These are phyloP conservation scores for Russula lepida DNA, from an alignment of 768 basidiomycete genomes.

Conservation along the genomic window DNA sequence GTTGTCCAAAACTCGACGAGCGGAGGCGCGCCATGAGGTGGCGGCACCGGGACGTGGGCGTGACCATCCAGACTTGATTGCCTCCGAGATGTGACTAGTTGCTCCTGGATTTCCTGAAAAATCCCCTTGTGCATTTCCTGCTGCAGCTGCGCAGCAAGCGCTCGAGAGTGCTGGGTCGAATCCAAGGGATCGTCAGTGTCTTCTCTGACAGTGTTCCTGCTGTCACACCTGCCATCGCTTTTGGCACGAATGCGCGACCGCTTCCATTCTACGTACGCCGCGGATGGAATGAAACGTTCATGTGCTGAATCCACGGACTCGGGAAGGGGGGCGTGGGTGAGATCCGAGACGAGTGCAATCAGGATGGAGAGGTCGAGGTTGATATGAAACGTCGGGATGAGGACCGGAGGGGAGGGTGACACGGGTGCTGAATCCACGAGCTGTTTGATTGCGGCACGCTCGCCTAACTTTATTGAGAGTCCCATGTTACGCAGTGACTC, in stretches of 20 bases:
- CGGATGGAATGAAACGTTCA: conserved; percentile 52
- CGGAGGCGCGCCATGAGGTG: neutral
- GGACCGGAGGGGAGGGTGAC: conserved; percentile 8
- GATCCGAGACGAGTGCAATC: conserved; percentile 76
- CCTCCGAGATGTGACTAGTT: conserved; percentile 26
- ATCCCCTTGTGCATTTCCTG: conserved; percentile 65
- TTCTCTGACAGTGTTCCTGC: neutral
- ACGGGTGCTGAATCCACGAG: conserved; percentile 1
- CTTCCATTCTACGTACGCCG: conserved; percentile 56
- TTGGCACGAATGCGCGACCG: conserved; percentile 24
- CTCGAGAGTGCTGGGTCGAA: conserved; percentile 49
- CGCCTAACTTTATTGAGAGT: conserved; percentile 59
- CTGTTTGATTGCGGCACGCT: conserved; percentile 30
- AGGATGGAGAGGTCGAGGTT: conserved; percentile 81
- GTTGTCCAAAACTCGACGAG: conserved; percentile 73
- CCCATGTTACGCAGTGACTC: conserved; percentile 50
- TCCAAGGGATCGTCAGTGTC: neutral
- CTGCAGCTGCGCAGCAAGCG: conserved; percentile 60
- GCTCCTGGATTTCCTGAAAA: conserved; percentile 53
- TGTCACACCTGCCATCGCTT: conserved; percentile 21
- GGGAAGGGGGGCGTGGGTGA: conserved; percentile 68
- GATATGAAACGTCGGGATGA: conserved; percentile 49
- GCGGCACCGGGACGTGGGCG: neutral
- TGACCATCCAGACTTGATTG: neutral
- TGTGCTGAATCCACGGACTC: conserved; percentile 46